phyloP scores from a whole-genome alignment of 2,329 filamentous ascomycete species.

The Albophoma yamanashiensis region DNA sequence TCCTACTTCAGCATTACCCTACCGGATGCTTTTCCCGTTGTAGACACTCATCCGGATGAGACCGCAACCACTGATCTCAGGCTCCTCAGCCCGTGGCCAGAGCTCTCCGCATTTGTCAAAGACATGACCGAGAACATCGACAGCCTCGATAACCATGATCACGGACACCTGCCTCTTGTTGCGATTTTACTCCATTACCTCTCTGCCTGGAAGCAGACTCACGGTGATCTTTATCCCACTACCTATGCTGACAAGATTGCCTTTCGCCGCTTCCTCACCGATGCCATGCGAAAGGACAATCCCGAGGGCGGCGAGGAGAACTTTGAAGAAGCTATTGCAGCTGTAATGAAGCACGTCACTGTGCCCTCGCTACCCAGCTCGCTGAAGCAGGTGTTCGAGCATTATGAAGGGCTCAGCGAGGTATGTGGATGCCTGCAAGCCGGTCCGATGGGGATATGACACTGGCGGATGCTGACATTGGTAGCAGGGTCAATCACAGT shows the following conservation, averaged over 20 bases:
- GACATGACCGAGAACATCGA: constrained; percentile 61
- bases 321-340: constrained; percentile 81
- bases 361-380: constrained; percentile 55
- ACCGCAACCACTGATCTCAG: constrained; percentile 78
- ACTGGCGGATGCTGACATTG: neutral
- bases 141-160: constrained; percentile 62
- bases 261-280: constrained; percentile 62
- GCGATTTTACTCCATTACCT: constrained; percentile 75
- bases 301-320: constrained; percentile 91
- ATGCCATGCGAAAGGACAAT: constrained; percentile 58
- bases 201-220: constrained; percentile 63
- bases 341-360: constrained; percentile 80
- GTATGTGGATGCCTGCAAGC: constrained; percentile 33
- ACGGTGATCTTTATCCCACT: constrained; percentile 57
- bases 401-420: constrained; percentile 33
- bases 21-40: constrained; percentile 74
- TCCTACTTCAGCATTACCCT: constrained; percentile 75
- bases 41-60: constrained; percentile 90
- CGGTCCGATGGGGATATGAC: neutral
- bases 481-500: constrained; percentile 4
- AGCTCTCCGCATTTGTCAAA: constrained; percentile 56
- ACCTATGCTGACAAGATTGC: constrained; percentile 78
- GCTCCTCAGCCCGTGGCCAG: constrained; percentile 76
- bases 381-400: constrained; percentile 69
- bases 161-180: constrained; percentile 86